Evolutionary conservation across 768 basidiomycete species (phyloP), one percentile per base, ranked within the genome.

Genomic region (Termitomyces sp.): DNA sequence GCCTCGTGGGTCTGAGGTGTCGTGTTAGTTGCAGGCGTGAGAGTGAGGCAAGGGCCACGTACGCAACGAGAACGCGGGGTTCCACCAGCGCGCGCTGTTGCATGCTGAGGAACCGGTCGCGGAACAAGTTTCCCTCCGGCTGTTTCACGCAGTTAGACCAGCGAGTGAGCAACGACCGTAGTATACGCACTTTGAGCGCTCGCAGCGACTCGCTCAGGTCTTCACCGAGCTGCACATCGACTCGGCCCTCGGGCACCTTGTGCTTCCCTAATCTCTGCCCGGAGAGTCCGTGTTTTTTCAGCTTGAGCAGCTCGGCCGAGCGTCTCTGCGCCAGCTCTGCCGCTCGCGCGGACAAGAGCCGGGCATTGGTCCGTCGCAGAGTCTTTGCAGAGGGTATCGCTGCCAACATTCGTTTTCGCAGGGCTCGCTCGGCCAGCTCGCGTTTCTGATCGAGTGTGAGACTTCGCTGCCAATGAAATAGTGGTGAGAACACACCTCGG

Each of bases 61-160:
- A 94, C 92, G 87, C 56, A 39, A 93, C 84, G 26, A 80, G 87
- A n/a, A 82, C 81, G 18, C 93, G 85, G 18, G 94, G 94, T 68
- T 97, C 94, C 50, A 96, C 74, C 39, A 95, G 77, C 0, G 90
- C 92, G 29, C 93, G 81, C 60, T 94, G 90, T 65, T 96, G 94
- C 67, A 97, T 74, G 68, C 89, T 93, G 31, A 87, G 71, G 75
- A 93, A 94, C 1, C 92, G 84, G 69, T 97, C 94, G 24, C 86
- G 81, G 81, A 96, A 96, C 34, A 94, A 74, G 68, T 96, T 97
- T 26, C 94, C 94, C 75, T 97, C 94, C 18, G 92, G 91, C 94
- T 96, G 59, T 33, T n/a, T 39, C 12, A 5, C 18, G 50, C 39
- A 39, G 58, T 60, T 24, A 52, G 51, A 50, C 29, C 36, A 34